These are phyloP conservation scores for Ceratocystis huliohia DNA, from an alignment of 2,329 filamentous ascomycete species.

Conservation along the genomic window DNA sequence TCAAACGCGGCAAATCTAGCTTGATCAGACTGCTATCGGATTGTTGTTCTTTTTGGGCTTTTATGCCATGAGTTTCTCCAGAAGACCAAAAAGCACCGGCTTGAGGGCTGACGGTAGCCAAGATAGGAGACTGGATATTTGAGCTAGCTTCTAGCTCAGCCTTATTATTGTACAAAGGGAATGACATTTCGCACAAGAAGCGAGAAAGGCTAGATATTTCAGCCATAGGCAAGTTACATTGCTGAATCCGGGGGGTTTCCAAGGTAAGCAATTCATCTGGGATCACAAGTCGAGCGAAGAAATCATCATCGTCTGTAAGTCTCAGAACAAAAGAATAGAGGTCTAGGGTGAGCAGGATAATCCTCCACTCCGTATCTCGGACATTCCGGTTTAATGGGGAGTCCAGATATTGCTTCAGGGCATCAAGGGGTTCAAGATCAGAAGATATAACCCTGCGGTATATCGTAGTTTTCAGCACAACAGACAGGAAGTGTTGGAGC, in stretches of 20 bases:
- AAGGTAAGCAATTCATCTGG: constrained; percentile 25
- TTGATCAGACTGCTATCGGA: constrained; percentile 18
- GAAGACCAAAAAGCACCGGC: background rate
- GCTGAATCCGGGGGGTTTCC: constrained; percentile 37
- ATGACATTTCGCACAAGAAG: constrained; percentile 84
- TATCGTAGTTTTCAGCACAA: constrained; percentile 33
- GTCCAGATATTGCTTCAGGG: constrained; percentile 9
- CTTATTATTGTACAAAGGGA: constrained; percentile 75
- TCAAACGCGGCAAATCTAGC: constrained; percentile 63
- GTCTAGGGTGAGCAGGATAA: constrained; percentile 81
- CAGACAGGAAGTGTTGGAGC: constrained; percentile 75
- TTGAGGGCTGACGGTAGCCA: background rate
- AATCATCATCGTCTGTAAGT: constrained; percentile 93
- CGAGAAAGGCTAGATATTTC: constrained; percentile 63
- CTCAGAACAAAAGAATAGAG: constrained; percentile 86
- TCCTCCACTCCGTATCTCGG: constrained; percentile 60
- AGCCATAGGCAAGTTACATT: constrained; percentile 54
- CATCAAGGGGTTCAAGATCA: constrained; percentile 3
- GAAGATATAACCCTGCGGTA: constrained; percentile 20
- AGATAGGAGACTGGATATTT: background rate
- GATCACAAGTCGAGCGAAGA: constrained; percentile 50
- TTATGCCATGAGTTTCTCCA: background rate
- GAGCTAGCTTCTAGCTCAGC: constrained; percentile 35
- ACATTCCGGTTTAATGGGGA: background rate
- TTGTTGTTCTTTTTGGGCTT: constrained; percentile 21